A percentile compares a stretch with the other conserved stretches of the same genome.
Evolutionary conservation across 345 rosid genomes (phyloP).

Genomic region (Pistacia integerrima): DNA sequence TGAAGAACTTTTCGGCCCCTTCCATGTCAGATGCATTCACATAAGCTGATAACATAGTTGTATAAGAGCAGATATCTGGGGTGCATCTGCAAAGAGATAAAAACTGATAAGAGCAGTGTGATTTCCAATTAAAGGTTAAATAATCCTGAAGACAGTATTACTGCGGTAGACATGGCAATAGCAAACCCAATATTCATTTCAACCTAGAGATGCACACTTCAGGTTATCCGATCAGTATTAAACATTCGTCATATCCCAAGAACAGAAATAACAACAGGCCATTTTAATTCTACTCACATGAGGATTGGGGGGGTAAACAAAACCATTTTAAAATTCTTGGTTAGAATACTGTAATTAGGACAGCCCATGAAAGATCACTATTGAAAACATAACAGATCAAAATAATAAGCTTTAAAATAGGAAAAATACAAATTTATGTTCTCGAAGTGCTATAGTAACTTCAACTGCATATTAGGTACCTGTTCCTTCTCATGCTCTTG

Average conservation of each 20-base stretch:
- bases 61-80: constrained; percentile 87
- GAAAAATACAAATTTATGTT: not conserved
- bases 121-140: not conserved
- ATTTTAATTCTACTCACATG: not conserved
- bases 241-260: not conserved
- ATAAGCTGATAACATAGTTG: constrained; percentile 93
- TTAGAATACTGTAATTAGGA: not conserved
- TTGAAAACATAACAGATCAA: not conserved
- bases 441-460: constrained; percentile 4
- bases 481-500: constrained; percentile 95
- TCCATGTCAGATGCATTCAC: constrained; percentile 90
- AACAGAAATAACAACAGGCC: not conserved
- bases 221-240: not conserved
- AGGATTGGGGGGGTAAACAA: too few species aligned
- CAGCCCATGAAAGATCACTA: not conserved
- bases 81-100: constrained; percentile 50
- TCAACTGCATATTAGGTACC: constrained; percentile 38
- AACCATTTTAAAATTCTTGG: not conserved
- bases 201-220: not conserved
- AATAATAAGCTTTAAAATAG: constrained; percentile 4
- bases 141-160: not conserved
- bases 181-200: not conserved
- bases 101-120: not conserved
- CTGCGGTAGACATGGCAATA: not conserved
- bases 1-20: constrained; percentile 91